phyloP scores from a whole-genome alignment of 1,139 yeast species.

The Suhomyces bribrorum region DNA sequence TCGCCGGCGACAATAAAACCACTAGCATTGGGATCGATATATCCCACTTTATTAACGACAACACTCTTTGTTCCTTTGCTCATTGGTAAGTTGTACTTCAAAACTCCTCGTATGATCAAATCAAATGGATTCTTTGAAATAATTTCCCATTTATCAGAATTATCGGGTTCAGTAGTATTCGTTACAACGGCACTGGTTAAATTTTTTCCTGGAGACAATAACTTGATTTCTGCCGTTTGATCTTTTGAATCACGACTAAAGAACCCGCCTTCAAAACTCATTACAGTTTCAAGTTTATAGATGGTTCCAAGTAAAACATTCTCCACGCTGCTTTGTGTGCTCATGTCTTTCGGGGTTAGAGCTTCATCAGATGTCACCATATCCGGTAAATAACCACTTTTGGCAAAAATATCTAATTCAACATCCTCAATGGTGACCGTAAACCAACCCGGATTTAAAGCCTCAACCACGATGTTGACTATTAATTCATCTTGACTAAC shows the following conservation, averaged over 20 bases:
- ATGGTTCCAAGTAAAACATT: slow-evolving; percentile 81
- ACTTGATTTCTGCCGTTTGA: slow-evolving; percentile 69
- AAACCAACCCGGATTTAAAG: slow-evolving; percentile 85
- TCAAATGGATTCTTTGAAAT: slow-evolving; percentile 85
- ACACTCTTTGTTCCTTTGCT: slow-evolving; percentile 55
- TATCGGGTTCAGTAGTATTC: slow-evolving; percentile 28
- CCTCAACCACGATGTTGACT: slow-evolving; percentile 74
- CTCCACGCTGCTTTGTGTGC: slow-evolving; percentile 33
- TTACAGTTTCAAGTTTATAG: slow-evolving; percentile 64
- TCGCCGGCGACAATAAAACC: not conserved
- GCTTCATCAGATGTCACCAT: not conserved
- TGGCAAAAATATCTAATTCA: slow-evolving; percentile 86
- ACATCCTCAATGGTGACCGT: slow-evolving; percentile 64
- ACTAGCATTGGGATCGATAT: slow-evolving; percentile 52
- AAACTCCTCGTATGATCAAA: slow-evolving; percentile 76
- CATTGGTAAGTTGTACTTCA: slow-evolving; percentile 75
- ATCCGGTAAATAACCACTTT: slow-evolving; percentile 55
- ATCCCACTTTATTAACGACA: slow-evolving; percentile 60
- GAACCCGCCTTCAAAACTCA: slow-evolving; percentile 77
- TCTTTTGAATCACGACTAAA: slow-evolving; percentile 58
- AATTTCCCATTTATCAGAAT: slow-evolving; percentile 68
- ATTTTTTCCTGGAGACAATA: slow-evolving; percentile 73
- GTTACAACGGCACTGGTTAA: slow-evolving; percentile 36
- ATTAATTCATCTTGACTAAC: slow-evolving; percentile 84
- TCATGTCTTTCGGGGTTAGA: not conserved